These are phyloP conservation scores for Chrysopogon serrulatus DNA, from an alignment of 176 grass and related monocot species.

Conservation along the genomic window DNA sequence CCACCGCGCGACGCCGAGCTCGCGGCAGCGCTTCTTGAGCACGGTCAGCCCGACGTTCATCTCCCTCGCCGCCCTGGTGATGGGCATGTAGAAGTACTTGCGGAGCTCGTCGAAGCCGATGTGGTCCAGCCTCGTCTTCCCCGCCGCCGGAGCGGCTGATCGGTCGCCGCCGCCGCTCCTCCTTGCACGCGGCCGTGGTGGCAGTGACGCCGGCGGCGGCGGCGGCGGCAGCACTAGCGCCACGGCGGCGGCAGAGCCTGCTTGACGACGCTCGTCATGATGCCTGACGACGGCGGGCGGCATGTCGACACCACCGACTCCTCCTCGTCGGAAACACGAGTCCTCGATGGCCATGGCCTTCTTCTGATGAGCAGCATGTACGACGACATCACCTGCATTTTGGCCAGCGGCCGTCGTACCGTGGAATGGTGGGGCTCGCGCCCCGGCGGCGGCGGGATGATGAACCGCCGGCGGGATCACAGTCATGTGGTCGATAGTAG, in stretches of 20 bases:
- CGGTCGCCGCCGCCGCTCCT: not conserved
- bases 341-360: not conserved
- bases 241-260: not conserved
- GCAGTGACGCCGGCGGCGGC: too few relatives aligned
- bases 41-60: conserved; percentile 90
- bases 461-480: not conserved
- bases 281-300: not conserved
- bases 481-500: too few relatives aligned
- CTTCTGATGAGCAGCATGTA: not conserved
- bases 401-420: not conserved
- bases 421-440: not conserved
- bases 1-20: conserved; percentile 78
- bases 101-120: conserved; percentile 61
- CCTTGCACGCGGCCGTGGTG: not conserved
- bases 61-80: conserved; percentile 70
- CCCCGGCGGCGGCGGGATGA: not conserved
- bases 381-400: not conserved
- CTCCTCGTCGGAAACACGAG: not conserved
- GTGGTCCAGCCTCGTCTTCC: conserved; percentile 43
- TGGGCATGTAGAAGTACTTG: conserved; percentile 84
- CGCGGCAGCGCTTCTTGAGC: conserved; percentile 89
- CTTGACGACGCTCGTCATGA: not conserved
- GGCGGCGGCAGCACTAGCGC: not conserved
- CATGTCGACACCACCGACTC: not conserved
- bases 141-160: not conserved